Percentiles rank a stretch among this genome's conserved stretches.
Evolutionary conservation across 208 protist species (phyloP).

Genomic region (Acanthamoeba sp.): DNA sequence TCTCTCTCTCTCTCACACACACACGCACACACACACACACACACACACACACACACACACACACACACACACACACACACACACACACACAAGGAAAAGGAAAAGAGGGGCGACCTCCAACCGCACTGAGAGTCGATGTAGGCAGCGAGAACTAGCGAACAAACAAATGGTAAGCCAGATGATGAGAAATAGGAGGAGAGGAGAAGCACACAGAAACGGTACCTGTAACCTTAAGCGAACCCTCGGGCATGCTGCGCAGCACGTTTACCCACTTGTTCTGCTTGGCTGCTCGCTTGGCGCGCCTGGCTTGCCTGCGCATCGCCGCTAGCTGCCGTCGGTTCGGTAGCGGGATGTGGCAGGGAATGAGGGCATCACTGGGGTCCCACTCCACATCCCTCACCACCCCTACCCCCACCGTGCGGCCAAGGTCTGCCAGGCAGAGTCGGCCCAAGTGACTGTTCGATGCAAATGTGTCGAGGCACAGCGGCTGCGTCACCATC

Average conservation of each 20-base stretch:
- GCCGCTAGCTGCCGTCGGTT: not conserved
- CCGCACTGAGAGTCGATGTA: not conserved
- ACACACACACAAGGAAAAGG: not conserved
- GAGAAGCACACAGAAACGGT: too few species aligned
- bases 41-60: not conserved
- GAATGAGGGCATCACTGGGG: not conserved
- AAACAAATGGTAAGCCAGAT: too few species aligned
- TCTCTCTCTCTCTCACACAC: too few species aligned
- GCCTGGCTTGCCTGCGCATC: not conserved
- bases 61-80: not conserved
- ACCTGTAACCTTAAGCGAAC: not conserved
- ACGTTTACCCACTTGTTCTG: not conserved
- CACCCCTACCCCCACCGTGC: not conserved
- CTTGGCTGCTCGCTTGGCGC: not conserved
- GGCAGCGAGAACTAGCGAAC: not conserved
- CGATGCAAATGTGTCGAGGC: not conserved
- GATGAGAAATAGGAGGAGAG: not conserved
- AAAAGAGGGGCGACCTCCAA: not conserved
- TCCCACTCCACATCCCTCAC: not conserved
- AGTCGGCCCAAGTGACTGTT: not conserved
- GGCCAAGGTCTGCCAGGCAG: not conserved
- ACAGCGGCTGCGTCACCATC: not conserved
- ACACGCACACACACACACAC: too few species aligned
- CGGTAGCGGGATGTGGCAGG: not conserved
- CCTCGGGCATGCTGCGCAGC: not conserved